Conservation (phyloP, 495 filamentous ascomycete species). For the Apiosordaria backusii region DNA sequence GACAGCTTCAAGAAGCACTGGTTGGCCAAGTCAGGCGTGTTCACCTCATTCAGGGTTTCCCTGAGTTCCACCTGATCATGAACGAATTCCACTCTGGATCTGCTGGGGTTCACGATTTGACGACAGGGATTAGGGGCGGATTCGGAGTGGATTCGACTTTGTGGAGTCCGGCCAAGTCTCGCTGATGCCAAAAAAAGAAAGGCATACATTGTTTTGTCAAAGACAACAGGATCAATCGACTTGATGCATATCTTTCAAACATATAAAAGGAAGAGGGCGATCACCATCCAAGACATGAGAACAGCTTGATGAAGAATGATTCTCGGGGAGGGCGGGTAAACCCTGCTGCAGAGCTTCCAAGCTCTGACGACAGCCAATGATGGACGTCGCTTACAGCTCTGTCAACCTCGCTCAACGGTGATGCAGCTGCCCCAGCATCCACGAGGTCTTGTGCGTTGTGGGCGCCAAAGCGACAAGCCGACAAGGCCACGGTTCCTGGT, state of each 20-base stretch:
- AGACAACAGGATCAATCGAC: not conserved
- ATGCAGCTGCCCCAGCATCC: not conserved
- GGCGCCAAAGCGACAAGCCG: not conserved
- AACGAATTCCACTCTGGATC: not conserved
- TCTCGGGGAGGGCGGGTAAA: not conserved
- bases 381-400: not conserved
- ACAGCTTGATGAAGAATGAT: not conserved
- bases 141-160: not conserved
- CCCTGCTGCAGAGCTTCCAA: not conserved
- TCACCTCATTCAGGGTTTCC: not conserved
- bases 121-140: not conserved
- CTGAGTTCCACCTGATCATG: not conserved
- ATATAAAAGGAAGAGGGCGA: not conserved
- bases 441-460: not conserved
- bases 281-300: not conserved
- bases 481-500: not conserved
- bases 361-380: not conserved
- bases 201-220: not conserved
- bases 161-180: not conserved
- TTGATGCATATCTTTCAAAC: not conserved
- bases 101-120: not conserved
- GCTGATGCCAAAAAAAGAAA: not conserved
- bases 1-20: not conserved
- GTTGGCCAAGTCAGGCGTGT: not conserved
- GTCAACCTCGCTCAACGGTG: not conserved